Evolutionary conservation across 2,329 filamentous ascomycete species (phyloP).

Genomic region (Arthroderma sp.): DNA sequence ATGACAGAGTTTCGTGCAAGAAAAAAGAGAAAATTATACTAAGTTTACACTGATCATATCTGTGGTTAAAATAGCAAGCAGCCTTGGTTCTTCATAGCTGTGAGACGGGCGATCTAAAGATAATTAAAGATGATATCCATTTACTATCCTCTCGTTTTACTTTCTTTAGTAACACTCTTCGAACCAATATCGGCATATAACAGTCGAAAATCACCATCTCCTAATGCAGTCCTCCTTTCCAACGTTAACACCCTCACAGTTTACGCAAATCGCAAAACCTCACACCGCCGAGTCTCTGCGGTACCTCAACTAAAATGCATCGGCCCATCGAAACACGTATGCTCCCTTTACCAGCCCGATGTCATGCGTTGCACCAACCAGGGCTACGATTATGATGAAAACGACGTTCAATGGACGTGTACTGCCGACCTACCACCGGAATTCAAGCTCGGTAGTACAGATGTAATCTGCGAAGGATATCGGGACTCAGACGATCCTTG

Average conservation of each 20-base stretch:
- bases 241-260: conserved; percentile 67
- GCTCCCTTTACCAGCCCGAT: conserved; percentile 59
- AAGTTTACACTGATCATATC: too few relatives aligned
- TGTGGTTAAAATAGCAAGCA: too few relatives aligned
- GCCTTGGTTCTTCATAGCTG: too few relatives aligned
- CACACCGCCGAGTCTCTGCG: conserved; percentile 59
- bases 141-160: too few relatives aligned
- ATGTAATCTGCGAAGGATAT: conserved; percentile 90
- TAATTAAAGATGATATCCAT: too few relatives aligned
- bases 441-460: conserved; percentile 67
- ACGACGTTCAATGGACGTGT: conserved; percentile 89
- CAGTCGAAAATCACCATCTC: conserved; percentile 17
- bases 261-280: conserved; percentile 52
- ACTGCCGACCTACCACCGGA: conserved; percentile 49
- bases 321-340: conserved; percentile 48
- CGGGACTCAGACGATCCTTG: conserved; percentile 61
- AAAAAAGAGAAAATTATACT: not conserved
- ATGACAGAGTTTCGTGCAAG: not conserved
- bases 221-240: conserved; percentile 26
- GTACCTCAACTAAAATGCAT: conserved; percentile 70
- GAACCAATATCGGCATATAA: conserved; percentile 4
- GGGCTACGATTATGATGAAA: conserved; percentile 61
- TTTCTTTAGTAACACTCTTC: not conserved
- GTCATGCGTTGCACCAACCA: conserved; percentile 82
- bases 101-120: too few relatives aligned